Base-by-base conservation (phyloP, 2,329 filamentous ascomycete genomes). In the Colletotrichum sp. region DNA sequence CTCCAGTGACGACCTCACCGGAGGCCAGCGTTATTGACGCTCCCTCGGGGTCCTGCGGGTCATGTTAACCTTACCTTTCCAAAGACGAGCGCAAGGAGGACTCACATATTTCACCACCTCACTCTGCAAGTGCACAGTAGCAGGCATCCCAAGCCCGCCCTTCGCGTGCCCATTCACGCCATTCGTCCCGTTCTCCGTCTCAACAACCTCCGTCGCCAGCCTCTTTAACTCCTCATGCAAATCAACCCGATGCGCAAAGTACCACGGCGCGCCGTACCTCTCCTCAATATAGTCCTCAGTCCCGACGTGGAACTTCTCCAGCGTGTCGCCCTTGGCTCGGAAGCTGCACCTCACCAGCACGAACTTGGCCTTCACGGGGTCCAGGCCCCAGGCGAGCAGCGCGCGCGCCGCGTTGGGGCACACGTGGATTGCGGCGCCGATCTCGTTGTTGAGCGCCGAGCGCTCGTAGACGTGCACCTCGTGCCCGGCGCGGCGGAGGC, bases 211-310 rank as follows among this genome's bases (percentile, higher is more conserved):
- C 21, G 81, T 83, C 3, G 85, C 85, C 72, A 86, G 71, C 63
- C 77, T 79, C 78, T 80, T 81, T 34, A 87, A 71, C 24, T 80
- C 82, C 32, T 79, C 81, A 64, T 87, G 85, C 67, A 87, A 74
- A 69, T 87, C 86, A 1, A 86, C 85, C 0, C 86, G 82, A 71
- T 87, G 85, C 15, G 82, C 79, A 43, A 84, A 81, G 76, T 82
- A 86, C 76, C 82, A 80, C 4, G 82, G 72, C 8, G 80, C 79
- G 3, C 83, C 83, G 30, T 82, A 83, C 6, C 78, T 75, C 4
- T 71, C 71, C 6, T 52, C 48, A 2, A 78, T 80, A 12, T 78
- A 67, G 4, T 74, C 77, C 5, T 55, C 48, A 3, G 77, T 80
- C 18, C 77, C 67, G 6, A 71, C 77, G 21, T 66, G 64, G 26